Evolutionary conservation across 2,329 filamentous ascomycete genomes (phyloP), one percentile per base, ranked within the genome.

Genomic region (Seiridium unicorne): DNA sequence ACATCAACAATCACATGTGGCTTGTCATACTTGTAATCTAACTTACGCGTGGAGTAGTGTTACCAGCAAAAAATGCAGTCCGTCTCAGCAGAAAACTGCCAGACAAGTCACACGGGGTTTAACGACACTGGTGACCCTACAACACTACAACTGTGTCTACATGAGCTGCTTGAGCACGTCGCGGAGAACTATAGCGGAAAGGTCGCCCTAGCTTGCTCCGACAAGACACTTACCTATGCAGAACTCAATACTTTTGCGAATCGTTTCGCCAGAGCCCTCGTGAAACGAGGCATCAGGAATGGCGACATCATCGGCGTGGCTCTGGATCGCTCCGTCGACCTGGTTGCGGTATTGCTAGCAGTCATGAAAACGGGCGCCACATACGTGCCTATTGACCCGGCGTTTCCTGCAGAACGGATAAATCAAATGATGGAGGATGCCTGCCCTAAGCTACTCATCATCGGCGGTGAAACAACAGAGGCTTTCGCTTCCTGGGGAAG

Each of bases 341-440:
- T 70, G 6, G 61, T 69, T 32, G 62, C 57, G 42, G 61, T 64
- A 13, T 65, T 72, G 13, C 47, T 72, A 46, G 70, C 68, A 1
- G 63, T 71, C 3, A 44, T 65, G 51, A 71, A 72, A 61, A 61
- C 66, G 9, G 71, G 72, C 13, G 71, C 70, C 26, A 66, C 69
- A 10, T 74, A 71, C 59, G 66, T 72, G 7, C 70, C 71, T 9
- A 68, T 72, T 38, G 71, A 73, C 58, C 67, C 67, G 10, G 61
- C 61, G 26, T 65, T 70, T 51, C 68, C 72, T 5, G 26, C 56
- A 26, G 66, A 70, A n/a, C 67, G 72, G 10, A 68, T 73, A 40
- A 60, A 64, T 11, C 63, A 67, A 18, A 70, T 71, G 61, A 59
- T 70, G 40, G 64, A 68, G 1, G 66, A 72, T 61, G 67, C 68